Evolutionary conservation across 208 protist species (phyloP).

Genomic region (Trypanosoma conorhini): DNA sequence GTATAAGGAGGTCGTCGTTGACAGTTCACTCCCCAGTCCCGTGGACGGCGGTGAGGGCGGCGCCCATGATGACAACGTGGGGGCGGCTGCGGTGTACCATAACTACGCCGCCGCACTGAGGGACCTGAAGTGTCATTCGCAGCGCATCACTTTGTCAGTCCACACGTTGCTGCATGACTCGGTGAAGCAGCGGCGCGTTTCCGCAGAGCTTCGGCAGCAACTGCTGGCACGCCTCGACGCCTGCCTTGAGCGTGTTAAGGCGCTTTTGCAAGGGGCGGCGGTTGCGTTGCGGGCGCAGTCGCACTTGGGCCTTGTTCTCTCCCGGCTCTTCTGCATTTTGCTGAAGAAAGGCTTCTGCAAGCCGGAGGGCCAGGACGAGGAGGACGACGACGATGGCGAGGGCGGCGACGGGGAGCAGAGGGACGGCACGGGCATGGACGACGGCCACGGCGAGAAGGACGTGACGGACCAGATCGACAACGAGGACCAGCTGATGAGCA

Average conservation of each 20-base stretch:
- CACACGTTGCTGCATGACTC: conserved; percentile 21
- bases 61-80: conserved; percentile 9
- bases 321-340: conserved; percentile 89
- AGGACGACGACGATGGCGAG: conserved; percentile 61
- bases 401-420: conserved; percentile 66
- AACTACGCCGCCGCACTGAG: conserved; percentile 25
- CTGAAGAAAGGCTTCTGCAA: conserved; percentile 96
- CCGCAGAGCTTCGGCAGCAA: conserved; percentile 9
- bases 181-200: background rate
- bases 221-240: conserved; percentile 9
- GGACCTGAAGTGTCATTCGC: background rate
- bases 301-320: conserved; percentile 78
- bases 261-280: conserved; percentile 22
- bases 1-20: background rate
- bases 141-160: conserved; percentile 3
- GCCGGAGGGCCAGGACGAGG: conserved; percentile 76
- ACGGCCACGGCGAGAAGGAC: conserved; percentile 98
- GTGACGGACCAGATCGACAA: conserved; percentile 98
- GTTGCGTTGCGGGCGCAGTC: conserved; percentile 49
- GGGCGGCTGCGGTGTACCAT: conserved; percentile 10
- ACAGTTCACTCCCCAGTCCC: background rate
- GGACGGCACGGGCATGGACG: conserved; percentile 98
- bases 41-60: background rate
- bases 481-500: conserved; percentile 95
- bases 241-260: conserved; percentile 4